Evolutionary conservation across 768 basidiomycete species (phyloP).

Genomic region (Russula earlei): DNA sequence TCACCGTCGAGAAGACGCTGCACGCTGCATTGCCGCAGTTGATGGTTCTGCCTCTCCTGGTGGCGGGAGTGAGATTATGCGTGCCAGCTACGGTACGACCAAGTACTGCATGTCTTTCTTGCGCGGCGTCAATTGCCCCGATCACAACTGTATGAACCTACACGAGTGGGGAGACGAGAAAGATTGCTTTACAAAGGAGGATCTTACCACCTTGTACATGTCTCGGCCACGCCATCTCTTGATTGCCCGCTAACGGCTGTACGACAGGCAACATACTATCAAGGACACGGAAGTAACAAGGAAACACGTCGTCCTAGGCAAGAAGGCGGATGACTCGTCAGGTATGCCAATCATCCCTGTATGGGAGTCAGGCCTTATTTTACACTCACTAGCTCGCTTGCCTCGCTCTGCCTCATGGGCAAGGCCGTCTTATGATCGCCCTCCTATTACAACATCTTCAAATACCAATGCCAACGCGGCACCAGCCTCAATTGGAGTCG

Average conservation of each 20-base stretch:
- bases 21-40: slow-evolving; percentile 83
- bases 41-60: slow-evolving; percentile 90
- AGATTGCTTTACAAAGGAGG: slow-evolving; percentile 96
- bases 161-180: slow-evolving; percentile 99
- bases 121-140: slow-evolving; percentile 73
- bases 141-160: slow-evolving; percentile 85
- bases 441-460: slow-evolving; percentile 22
- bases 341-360: slow-evolving; percentile 4
- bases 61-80: slow-evolving; percentile 80
- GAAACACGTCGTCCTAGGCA: slow-evolving; percentile 36
- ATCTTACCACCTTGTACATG: slow-evolving; percentile 80
- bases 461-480: slow-evolving; percentile 15
- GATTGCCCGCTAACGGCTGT: slow-evolving; percentile 12
- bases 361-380: slow-evolving; percentile 4
- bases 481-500: not conserved
- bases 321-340: slow-evolving; percentile 44
- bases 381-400: slow-evolving; percentile 34
- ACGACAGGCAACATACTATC: slow-evolving; percentile 77
- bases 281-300: slow-evolving; percentile 75
- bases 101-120: slow-evolving; percentile 97
- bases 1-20: slow-evolving; percentile 88
- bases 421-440: slow-evolving; percentile 22
- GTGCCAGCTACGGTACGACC: slow-evolving; percentile 92
- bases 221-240: slow-evolving; percentile 5
- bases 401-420: slow-evolving; percentile 50